Conservation (phyloP, 1,284 basidiomycete genomes). For the Ustilago cynodontis region DNA sequence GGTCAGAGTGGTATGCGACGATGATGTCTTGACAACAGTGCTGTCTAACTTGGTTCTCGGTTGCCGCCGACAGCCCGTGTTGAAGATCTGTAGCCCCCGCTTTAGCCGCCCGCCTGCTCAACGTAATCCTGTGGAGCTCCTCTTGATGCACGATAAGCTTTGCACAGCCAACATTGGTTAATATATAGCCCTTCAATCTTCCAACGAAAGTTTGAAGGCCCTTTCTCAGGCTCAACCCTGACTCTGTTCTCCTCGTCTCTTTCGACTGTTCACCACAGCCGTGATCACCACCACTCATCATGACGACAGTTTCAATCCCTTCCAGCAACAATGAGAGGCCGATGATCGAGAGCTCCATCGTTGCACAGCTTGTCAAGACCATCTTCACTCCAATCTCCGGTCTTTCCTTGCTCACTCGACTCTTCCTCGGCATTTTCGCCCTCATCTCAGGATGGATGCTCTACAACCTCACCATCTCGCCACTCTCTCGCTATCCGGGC, state of each 20-base stretch:
- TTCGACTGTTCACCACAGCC: conserved; percentile 22
- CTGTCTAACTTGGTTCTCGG: background rate
- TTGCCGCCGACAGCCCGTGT: background rate
- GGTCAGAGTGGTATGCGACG: background rate
- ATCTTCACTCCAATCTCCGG: conserved; percentile 23
- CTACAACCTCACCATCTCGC: conserved; percentile 48
- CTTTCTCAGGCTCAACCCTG: conserved; percentile 18
- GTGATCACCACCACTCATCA: background rate
- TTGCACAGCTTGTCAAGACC: conserved; percentile 19
- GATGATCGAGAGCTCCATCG: conserved; percentile 40
- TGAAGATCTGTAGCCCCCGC: background rate
- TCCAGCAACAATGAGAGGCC: conserved; percentile 22
- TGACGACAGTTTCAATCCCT: conserved; percentile 16
- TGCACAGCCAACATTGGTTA: background rate
- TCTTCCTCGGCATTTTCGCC: conserved; percentile 7
- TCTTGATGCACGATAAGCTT: background rate
- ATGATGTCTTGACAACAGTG: background rate
- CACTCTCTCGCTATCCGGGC: conserved; percentile 50
- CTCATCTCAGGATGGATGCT: conserved; percentile 33
- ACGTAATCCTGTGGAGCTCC: background rate
- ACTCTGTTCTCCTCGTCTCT: background rate
- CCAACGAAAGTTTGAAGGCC: background rate
- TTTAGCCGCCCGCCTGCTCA: background rate
- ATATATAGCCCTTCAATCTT: conserved; percentile 15
- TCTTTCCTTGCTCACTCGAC: conserved; percentile 20